phyloP scores from a whole-genome alignment of 1,139 yeast genomes.

The Blastobotrys elegans region DNA sequence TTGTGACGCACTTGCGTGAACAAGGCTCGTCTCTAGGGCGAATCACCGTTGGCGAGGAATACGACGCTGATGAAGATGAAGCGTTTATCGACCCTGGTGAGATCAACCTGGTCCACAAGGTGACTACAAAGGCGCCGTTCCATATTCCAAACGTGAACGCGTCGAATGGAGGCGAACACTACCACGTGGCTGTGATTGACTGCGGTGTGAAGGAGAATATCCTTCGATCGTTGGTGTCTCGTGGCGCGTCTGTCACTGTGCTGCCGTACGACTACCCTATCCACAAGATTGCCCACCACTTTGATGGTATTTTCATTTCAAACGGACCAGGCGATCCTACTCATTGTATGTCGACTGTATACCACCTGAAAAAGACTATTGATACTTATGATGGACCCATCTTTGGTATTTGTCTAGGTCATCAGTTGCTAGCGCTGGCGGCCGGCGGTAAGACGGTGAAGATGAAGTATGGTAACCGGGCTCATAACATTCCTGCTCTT shows the following conservation, averaged over 20 bases:
- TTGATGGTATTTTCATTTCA: conserved; percentile 91
- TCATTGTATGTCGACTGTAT: conserved; percentile 78
- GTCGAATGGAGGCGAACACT: conserved; percentile 41
- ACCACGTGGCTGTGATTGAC: conserved; percentile 88
- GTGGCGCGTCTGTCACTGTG: conserved; percentile 95
- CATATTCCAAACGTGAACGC: conserved; percentile 64
- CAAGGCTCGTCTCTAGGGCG: conserved; percentile 91
- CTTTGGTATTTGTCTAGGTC: conserved; percentile 96
- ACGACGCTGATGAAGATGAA: conserved; percentile 86
- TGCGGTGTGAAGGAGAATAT: conserved; percentile 99
- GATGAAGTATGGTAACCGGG: conserved; percentile 96
- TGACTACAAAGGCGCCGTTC: conserved; percentile 92
- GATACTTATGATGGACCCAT: conserved; percentile 71
- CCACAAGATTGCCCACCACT: conserved; percentile 83
- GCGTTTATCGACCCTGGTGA: conserved; percentile 92
- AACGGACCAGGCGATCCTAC: conserved; percentile 99
- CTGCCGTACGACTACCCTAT: conserved; percentile 95
- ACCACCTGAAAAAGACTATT: conserved; percentile 70
- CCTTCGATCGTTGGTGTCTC: conserved; percentile 81
- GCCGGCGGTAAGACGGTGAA: conserved; percentile 90
- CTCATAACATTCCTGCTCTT: conserved; percentile 94
- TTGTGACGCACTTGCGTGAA: conserved; percentile 89
- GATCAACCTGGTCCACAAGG: conserved; percentile 85
- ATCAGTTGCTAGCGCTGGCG: conserved; percentile 90
- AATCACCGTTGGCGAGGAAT: conserved; percentile 83